These are phyloP conservation scores for Porcisia hertigi DNA, from an alignment of 208 protist species.

Conservation along the genomic window DNA sequence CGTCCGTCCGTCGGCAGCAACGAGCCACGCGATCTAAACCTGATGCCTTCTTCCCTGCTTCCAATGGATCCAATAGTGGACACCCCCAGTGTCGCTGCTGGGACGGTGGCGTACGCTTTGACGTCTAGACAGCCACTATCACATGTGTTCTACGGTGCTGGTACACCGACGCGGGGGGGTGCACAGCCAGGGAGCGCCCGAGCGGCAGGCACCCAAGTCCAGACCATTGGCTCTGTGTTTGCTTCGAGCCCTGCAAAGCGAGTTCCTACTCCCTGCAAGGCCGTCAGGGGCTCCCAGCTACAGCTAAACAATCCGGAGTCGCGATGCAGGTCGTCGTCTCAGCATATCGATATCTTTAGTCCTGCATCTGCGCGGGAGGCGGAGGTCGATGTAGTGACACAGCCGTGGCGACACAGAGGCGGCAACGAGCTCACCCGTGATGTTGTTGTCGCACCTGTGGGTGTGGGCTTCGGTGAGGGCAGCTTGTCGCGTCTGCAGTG, in stretches of 20 bases:
- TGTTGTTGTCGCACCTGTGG: not conserved
- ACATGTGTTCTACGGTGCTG: not conserved
- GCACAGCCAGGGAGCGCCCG: not conserved
- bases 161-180: no score
- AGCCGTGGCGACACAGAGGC: not conserved
- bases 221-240: not conserved
- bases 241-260: not conserved
- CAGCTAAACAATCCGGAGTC: no score
- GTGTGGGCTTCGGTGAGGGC: not conserved
- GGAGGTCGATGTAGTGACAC: not conserved
- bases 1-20: not conserved
- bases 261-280: conserved; percentile 4
- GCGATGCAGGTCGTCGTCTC: not conserved
- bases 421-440: conserved; percentile 5
- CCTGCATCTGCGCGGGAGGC: conserved; percentile 13
- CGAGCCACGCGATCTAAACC: conserved; percentile 4
- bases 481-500: conserved; percentile 1
- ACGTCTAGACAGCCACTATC: not conserved
- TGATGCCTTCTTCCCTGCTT: not conserved
- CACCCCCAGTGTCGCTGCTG: not conserved
- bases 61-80: not conserved
- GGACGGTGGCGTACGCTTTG: conserved; percentile 10
- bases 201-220: not conserved
- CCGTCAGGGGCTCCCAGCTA: not conserved
- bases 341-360: conserved; percentile 9